Percentiles rank a stretch among this genome's conserved stretches.
These are phyloP conservation scores for Cytospora piceicola DNA, from an alignment of 2,329 filamentous ascomycete species.

Conservation along the genomic window DNA sequence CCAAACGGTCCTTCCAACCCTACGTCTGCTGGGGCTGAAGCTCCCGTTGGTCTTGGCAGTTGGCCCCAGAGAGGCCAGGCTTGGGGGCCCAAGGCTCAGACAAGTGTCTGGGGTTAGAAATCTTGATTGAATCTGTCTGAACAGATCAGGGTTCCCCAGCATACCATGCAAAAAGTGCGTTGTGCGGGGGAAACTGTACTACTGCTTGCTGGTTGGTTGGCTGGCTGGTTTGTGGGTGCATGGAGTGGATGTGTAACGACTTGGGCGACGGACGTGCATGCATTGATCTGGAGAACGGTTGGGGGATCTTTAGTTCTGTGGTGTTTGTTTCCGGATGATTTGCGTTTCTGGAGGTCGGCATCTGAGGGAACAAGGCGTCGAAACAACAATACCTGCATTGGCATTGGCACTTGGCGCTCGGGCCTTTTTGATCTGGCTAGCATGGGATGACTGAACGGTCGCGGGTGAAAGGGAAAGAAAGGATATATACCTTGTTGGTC, in stretches of 20 bases:
- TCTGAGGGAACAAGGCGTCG: constrained; percentile 29
- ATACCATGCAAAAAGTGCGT: neutral
- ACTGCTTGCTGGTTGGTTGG: constrained; percentile 14
- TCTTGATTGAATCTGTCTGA: neutral
- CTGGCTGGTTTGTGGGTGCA: neutral
- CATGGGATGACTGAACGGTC: constrained; percentile 26
- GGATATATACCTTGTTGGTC: constrained; percentile 24
- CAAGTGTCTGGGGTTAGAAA: constrained; percentile 89
- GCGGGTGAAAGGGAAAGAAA: constrained; percentile 23
- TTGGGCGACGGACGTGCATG: constrained; percentile 22
- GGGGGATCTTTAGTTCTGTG: constrained; percentile 28
- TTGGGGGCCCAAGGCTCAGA: constrained; percentile 71
- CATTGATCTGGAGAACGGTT: constrained; percentile 28
- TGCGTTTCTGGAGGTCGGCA: constrained; percentile 28
- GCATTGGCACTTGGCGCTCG: constrained; percentile 26
- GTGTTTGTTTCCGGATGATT: constrained; percentile 27
- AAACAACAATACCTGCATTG: constrained; percentile 32
- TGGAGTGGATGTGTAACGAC: neutral
- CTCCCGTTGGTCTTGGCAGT: constrained; percentile 42
- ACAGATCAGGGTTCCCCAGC: neutral
- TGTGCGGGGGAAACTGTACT: constrained; percentile 3
- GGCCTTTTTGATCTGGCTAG: constrained; percentile 26
- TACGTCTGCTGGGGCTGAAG: constrained; percentile 48
- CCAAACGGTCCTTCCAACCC: constrained; percentile 64
- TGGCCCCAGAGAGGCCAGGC: constrained; percentile 66